Evolutionary conservation across 805 yeast species (phyloP), one percentile per base, ranked within the genome.

Genomic region (Isabelozyma gotoi): DNA sequence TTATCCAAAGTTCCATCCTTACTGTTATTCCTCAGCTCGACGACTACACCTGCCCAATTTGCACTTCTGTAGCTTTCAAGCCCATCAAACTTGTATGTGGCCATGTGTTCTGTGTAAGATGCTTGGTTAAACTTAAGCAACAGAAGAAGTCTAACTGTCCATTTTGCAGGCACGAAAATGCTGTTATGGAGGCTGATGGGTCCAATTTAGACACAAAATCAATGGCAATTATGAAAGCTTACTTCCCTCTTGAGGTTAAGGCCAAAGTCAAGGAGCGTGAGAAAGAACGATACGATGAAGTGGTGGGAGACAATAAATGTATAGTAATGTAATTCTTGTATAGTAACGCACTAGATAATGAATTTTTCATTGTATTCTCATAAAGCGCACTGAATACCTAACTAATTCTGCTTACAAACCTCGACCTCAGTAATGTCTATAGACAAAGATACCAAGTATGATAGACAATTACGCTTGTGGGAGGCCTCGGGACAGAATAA

Each of bases 391-490:
- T n/a, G n/a, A n/a, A n/a, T n/a, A n/a, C n/a, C n/a, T n/a, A n/a
- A n/a, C n/a, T n/a, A n/a, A n/a, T n/a, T n/a, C 38, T 18, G 20
- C 24, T 35, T 7, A 19, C 12, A 18, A 16, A 18, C 7, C 11
- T 10, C 14, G 14, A 18, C 2, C 20, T 11, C 35, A 32, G 7
- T 10, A 11, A 39, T 50, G 50, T 16, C 45, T 5, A 65, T 70
- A 17, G 72, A 72, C 29, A 77, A 69, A 43, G 62, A 60, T 53
- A 71, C 72, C 39, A 82, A 82, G 47, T 90, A 88, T 58, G 97
- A 91, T 62, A 75, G 99, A 32, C 98, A 92, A 59, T 67, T 92
- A 45, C 76, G 97, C 31, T 67, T 92, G 12, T 92, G 98, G 98
- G 90, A 88, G 1, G 55, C 76, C 0, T 62, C 74, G 8, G 99